Conservation (phyloP, 176 grass and related monocot genomes). For the Triticum turgidum region DNA sequence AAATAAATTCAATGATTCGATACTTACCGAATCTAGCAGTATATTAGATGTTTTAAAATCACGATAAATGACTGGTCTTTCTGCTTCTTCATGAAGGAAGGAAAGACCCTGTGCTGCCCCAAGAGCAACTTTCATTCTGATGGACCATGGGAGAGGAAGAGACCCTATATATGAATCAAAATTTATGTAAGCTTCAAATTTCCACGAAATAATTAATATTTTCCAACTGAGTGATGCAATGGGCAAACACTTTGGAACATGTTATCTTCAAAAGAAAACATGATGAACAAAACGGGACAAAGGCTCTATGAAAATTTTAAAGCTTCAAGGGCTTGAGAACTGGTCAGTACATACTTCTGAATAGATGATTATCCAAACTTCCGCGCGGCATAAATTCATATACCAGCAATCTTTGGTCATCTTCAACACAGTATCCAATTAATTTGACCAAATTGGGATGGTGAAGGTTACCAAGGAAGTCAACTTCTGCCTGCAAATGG, state of each 20-base stretch:
- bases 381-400: conserved; percentile 93
- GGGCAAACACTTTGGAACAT: not conserved
- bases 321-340: not conserved
- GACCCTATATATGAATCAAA: conserved; percentile 44
- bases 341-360: conserved; percentile 63
- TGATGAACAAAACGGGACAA: not conserved
- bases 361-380: conserved; percentile 87
- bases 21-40: conserved; percentile 58
- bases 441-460: conserved; percentile 76
- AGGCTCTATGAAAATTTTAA: not conserved
- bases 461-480: conserved; percentile 80
- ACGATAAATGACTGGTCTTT: conserved; percentile 87
- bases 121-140: conserved; percentile 82
- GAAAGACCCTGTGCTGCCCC: conserved; percentile 77
- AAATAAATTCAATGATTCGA: not conserved
- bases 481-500: conserved; percentile 70
- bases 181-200: conserved; percentile 17
- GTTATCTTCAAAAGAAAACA: not conserved
- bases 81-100: conserved; percentile 82
- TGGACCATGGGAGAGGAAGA: conserved; percentile 71
- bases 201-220: not conserved
- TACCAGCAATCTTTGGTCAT: conserved; percentile 86
- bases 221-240: conserved; percentile 11
- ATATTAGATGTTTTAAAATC: conserved; percentile 93
- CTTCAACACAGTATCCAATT: conserved; percentile 88